Evolutionary conservation across 1,284 basidiomycete genomes (phyloP), one percentile per base, ranked within the genome.

Genomic region (Cutaneotrichosporon spelunceum): DNA sequence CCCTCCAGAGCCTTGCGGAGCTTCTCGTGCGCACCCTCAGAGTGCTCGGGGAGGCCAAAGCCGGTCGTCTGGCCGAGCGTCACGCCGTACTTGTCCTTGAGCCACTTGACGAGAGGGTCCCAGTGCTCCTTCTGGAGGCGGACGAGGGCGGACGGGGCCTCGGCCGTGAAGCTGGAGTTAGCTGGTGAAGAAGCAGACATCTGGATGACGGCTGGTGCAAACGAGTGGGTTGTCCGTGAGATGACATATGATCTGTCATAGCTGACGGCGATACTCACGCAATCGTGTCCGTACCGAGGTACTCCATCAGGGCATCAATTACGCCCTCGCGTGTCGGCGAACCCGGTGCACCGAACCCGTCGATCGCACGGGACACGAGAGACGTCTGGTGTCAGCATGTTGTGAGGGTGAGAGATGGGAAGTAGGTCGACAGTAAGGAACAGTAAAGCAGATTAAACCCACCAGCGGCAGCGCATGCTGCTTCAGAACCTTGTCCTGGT

Each of bases 211-310:
- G 27, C 23, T 23, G 3, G 23, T 47, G 24, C 8, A 24, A 13
- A 23, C 2, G 45, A 47, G 45, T 10, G 23, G 23, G 23, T 19
- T 21, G n/a, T n/a, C n/a, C n/a, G n/a, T 33, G 8, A 33, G 30
- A 33, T 11, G 30, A 7, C 30, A 33, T 33, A 7, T 11, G 30
- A 33, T 4, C 30, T 33, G 8, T 33, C 33, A n/a, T 34, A 26
- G 21, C 4, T 11, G 9, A 24, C 13, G 19, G 21, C 9, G 6
- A 39, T 7, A 45, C 83, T 61, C 68, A 93, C 93, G 91, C 93
- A 63, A 99, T 87, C 0, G 96, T 94, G 75, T 99, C 96, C 3
- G 95, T 98, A 68, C 97, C 89, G 36, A 99, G 80, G 78, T 98
- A 99, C 66, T 87, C 85, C 56, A 97, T 76, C 50, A 99, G 78